Evolutionary conservation across 257 asterid genomes (phyloP).

Genomic region (Fraxinus americana): DNA sequence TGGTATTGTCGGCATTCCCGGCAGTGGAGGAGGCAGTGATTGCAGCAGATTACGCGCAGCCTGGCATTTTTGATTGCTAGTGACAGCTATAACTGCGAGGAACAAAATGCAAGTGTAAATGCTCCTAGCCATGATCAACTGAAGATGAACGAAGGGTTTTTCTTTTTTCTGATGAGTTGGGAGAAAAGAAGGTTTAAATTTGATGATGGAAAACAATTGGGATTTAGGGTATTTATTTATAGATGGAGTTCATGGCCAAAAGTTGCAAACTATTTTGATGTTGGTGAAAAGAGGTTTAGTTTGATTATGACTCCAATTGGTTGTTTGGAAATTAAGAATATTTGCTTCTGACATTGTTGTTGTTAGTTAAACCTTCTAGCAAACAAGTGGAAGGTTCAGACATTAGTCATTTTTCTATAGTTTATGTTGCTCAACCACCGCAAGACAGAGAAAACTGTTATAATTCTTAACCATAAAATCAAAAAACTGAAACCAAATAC

Average conservation of each 20-base stretch:
- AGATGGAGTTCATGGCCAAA: not conserved
- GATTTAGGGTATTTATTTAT: slow-evolving; percentile 18
- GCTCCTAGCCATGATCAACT: slow-evolving; percentile 24
- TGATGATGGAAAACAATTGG: slow-evolving; percentile 2
- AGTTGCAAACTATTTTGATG: not conserved
- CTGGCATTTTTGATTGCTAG: slow-evolving; percentile 28
- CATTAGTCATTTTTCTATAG: not conserved
- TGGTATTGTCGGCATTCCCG: slow-evolving; percentile 16
- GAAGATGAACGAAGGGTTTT: not conserved
- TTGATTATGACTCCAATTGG: slow-evolving; percentile 19
- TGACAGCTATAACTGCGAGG: slow-evolving; percentile 14
- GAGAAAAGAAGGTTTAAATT: not conserved
- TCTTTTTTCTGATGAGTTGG: not conserved
- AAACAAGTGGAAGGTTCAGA: not conserved
- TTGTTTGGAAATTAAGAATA: slow-evolving; percentile 8
- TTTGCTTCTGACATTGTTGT: not conserved
- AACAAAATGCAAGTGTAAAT: slow-evolving; percentile 20
- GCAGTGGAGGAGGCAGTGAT: slow-evolving; percentile 1
- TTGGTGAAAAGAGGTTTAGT: slow-evolving; percentile 23
- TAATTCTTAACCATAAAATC: not conserved
- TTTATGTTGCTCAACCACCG: not conserved
- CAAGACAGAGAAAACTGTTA: not conserved
- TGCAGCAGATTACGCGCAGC: slow-evolving; percentile 38
- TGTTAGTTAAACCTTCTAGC: not conserved
- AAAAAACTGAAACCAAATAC: not conserved